Evolutionary conservation across 164 flowering plant species (phyloP).

Genomic region (Sedum album): DNA sequence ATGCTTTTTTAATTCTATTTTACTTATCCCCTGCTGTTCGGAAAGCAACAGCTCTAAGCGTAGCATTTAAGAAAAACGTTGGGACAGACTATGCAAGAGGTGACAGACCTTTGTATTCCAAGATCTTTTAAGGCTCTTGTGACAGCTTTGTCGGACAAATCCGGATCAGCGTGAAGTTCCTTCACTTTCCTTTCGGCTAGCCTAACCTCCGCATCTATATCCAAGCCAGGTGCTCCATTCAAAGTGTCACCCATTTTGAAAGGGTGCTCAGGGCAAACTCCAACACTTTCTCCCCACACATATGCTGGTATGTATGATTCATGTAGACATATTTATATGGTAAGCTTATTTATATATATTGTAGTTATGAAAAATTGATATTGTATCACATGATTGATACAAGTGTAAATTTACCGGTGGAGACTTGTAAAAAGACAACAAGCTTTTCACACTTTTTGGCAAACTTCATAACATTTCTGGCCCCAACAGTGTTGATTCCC

Average conservation of each 20-base stretch:
- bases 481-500: conserved; percentile 46
- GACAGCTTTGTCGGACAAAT: background rate
- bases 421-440: conserved; percentile 31
- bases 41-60: background rate
- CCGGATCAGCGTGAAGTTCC: conserved; percentile 5
- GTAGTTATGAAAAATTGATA: background rate
- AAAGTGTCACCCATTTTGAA: conserved; percentile 11
- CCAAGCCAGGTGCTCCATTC: conserved; percentile 6
- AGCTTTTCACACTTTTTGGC: conserved; percentile 36
- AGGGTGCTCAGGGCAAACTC: conserved; percentile 8
- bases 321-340: background rate
- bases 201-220: conserved; percentile 8
- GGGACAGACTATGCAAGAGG: background rate
- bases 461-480: conserved; percentile 38
- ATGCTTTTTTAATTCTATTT: background rate
- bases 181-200: background rate
- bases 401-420: background rate
- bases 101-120: conserved; percentile 9
- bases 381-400: background rate
- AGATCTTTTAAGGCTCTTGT: conserved; percentile 9
- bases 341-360: too few species aligned
- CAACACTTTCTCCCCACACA: conserved; percentile 10
- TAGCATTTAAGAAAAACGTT: background rate
- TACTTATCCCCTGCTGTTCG: background rate
- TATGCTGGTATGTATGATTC: conserved; percentile 8